These are phyloP conservation scores for Candida jianshihensis DNA, from an alignment of 805 yeast species.

Conservation along the genomic window DNA sequence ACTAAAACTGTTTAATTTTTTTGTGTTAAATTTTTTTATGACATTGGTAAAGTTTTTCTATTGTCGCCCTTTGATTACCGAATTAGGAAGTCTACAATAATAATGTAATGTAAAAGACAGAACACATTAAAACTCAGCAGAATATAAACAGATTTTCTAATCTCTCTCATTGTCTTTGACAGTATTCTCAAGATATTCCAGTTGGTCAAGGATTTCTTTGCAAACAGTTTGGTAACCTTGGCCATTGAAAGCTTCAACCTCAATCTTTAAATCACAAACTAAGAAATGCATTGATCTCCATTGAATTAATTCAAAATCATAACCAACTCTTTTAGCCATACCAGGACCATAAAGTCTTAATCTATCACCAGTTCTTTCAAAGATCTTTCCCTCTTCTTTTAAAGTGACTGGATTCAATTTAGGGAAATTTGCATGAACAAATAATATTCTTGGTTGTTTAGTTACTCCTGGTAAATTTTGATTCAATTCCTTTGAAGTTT, in stretches of 20 bases:
- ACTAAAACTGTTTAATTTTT: too few species aligned
- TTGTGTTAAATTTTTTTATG: too few species aligned
- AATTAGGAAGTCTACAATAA: background rate
- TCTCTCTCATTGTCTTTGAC: conserved; percentile 30
- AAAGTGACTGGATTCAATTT: conserved; percentile 57
- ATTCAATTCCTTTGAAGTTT: conserved; percentile 9
- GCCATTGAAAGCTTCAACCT: conserved; percentile 37
- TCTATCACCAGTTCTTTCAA: conserved; percentile 38
- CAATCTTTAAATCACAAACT: conserved; percentile 43
- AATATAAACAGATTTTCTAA: background rate
- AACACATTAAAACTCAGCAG: background rate
- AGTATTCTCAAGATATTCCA: conserved; percentile 34
- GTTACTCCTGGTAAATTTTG: conserved; percentile 11
- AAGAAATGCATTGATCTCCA: conserved; percentile 52
- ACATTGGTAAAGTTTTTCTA: too few species aligned
- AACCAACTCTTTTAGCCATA: conserved; percentile 42
- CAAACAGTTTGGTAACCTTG: conserved; percentile 39
- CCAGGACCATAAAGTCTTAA: conserved; percentile 55
- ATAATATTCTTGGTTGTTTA: conserved; percentile 31
- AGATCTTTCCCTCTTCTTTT: conserved; percentile 33
- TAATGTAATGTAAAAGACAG: background rate
- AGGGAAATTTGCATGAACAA: conserved; percentile 63
- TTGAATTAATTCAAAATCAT: conserved; percentile 51
- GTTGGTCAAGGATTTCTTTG: conserved; percentile 40
- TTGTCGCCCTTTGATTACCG: too few species aligned